These are phyloP conservation scores for Nakazawaea siamensis DNA, from an alignment of 805 yeast species.

Conservation along the genomic window DNA sequence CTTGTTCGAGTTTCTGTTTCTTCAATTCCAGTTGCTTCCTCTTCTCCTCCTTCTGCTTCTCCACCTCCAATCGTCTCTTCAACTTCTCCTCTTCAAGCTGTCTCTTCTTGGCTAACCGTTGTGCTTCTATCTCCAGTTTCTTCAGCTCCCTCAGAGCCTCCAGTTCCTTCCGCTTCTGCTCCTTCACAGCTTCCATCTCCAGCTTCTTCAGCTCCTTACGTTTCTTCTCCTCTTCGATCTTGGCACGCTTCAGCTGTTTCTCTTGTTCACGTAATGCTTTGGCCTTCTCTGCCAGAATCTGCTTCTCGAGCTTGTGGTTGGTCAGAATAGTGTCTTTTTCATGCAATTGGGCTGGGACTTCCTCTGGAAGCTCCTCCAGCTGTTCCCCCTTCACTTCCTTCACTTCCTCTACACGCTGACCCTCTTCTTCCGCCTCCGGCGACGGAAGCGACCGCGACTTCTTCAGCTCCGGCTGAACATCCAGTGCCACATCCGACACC, in stretches of 20 bases:
- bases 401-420: neutral
- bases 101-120: constrained; percentile 13
- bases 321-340: neutral
- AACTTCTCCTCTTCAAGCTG: constrained; percentile 24
- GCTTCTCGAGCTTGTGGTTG: constrained; percentile 2
- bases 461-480: neutral
- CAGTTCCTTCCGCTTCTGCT: constrained; percentile 14
- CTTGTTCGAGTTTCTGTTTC: constrained; percentile 17
- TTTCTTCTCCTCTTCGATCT: constrained; percentile 19
- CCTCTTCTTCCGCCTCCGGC: constrained; percentile 1
- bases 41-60: constrained; percentile 17
- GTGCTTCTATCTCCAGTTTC: constrained; percentile 18
- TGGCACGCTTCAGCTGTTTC: constrained; percentile 2
- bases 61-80: constrained; percentile 16
- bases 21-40: constrained; percentile 14
- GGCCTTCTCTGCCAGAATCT: neutral
- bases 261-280: constrained; percentile 2
- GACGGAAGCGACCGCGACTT: constrained; percentile 1
- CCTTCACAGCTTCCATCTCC: constrained; percentile 14
- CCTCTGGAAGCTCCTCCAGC: neutral
- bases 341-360: neutral
- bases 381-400: neutral
- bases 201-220: constrained; percentile 11
- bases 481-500: neutral
- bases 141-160: constrained; percentile 20